Conservation (phyloP, 495 filamentous ascomycete genomes). For the Hypoxylon fragiforme region DNA sequence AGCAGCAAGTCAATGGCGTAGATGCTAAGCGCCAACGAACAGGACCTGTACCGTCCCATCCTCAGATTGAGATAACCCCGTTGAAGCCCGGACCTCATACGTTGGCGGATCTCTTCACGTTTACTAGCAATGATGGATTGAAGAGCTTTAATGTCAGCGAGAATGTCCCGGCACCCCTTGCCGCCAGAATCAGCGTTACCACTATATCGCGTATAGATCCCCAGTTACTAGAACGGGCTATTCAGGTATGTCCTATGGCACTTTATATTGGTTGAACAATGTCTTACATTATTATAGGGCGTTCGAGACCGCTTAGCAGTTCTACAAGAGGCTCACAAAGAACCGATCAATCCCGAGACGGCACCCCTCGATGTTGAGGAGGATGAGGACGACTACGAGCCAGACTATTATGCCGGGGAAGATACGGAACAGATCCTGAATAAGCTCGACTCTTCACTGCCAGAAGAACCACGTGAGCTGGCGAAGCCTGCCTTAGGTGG, state of each 20-base stretch:
- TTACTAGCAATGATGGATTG: constrained; percentile 72
- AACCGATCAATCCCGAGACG: constrained; percentile 51
- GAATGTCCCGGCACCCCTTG: constrained; percentile 69
- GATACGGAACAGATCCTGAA: constrained; percentile 72
- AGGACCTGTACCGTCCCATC: constrained; percentile 30
- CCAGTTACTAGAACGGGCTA: constrained; percentile 64
- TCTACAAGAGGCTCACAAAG: constrained; percentile 43
- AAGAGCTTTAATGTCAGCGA: constrained; percentile 77
- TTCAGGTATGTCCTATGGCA: constrained; percentile 60
- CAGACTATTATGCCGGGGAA: constrained; percentile 73
- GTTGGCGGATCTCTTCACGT: constrained; percentile 77
- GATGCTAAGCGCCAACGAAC: constrained; percentile 49
- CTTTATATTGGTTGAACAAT: constrained; percentile 49
- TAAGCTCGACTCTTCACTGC: constrained; percentile 66
- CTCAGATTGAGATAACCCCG: constrained; percentile 61
- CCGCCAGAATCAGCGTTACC: constrained; percentile 74
- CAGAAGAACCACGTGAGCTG: constrained; percentile 46
- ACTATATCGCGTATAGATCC: constrained; percentile 67
- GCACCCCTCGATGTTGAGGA: constrained; percentile 63
- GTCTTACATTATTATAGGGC: constrained; percentile 39
- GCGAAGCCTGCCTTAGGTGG: constrained; percentile 31
- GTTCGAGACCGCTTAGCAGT: constrained; percentile 43
- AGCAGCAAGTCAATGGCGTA: constrained; percentile 64
- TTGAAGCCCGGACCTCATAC: constrained; percentile 73
- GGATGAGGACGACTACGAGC: constrained; percentile 89